Base-by-base conservation (phyloP, 306 rosid genomes). In the Trifolium pratense region DNA sequence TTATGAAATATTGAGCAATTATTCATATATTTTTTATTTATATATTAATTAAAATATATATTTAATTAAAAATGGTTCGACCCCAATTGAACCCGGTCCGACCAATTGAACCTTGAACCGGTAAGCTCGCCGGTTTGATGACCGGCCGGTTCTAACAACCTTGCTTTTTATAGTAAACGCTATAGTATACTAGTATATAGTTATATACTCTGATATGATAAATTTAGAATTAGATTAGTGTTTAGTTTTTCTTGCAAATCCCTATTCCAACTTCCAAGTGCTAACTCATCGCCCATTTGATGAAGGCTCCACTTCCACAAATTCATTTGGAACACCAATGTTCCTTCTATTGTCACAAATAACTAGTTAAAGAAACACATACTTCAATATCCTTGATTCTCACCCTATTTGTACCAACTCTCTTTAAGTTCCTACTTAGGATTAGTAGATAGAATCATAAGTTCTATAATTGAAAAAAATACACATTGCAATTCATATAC, bases 391-490 rank as follows among this genome's bases (percentile, higher is more conserved):
- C 66, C 25, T 60, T 60, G 66, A n/a, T 31, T 34, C 21, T 60
- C 43, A 31, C 66, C 10, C 17, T 32, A 61, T 36, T 37, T 11
- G 69, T 37, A 63, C 51, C 69, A 0, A 63, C 69, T 20, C 31
- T 36, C 51, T 36, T 63, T 63, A 37, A 39, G 51, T 75, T 68
- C 31, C 39, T 53, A 9, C 23, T n/a, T 61, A 36, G 59, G 74
- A 63, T 78, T 63, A 20, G 14, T 18, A 29, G 59, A 64, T 15
- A 57, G 16, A 56, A 18, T 71, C 62, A 39, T 58, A 40, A 36
- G 26, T 73, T 43, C 57, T 43, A 55, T 32, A 57, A 12, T 49
- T 77, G 71, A 68, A 45, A 2, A 3, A 69, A 68, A 42, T 31
- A 9, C 31, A 73, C 68, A 55, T 12, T 78, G 67, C 69, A 37